A percentile compares a stretch with the other conserved stretches of the same genome.
Conservation (phyloP, 768 basidiomycete species). For the Leccinum uliginosum region DNA sequence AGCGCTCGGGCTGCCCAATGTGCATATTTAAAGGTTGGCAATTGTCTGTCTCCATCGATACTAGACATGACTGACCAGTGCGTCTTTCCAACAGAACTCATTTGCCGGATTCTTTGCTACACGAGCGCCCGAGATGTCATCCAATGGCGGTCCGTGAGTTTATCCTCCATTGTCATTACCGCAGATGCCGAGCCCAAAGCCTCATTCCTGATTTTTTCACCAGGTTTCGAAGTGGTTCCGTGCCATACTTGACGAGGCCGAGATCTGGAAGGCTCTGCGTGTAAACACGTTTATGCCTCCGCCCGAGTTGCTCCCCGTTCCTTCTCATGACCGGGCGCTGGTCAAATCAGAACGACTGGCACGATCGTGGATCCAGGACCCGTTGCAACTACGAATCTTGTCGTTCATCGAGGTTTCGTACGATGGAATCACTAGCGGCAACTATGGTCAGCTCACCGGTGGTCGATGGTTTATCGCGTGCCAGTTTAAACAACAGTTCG, state of each 20-base stretch:
- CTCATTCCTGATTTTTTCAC: background rate
- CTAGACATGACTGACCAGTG: background rate
- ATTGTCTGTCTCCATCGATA: background rate
- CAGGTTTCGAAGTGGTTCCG: slow-evolving; percentile 2
- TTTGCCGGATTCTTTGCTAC: no score
- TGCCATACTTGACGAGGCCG: background rate
- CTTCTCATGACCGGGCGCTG: background rate
- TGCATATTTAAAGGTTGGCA: no score
- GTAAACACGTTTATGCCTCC: background rate
- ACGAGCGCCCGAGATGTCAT: background rate
- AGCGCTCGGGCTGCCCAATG: no score
- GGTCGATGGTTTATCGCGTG: slow-evolving; percentile 4
- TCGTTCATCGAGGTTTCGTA: background rate
- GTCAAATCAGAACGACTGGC: background rate
- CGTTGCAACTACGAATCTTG: background rate
- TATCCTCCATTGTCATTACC: background rate
- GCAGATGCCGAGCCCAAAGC: background rate
- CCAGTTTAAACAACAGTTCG: background rate
- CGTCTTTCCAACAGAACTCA: no score
- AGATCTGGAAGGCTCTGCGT: background rate
- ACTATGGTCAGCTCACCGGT: background rate
- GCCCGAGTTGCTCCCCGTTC: background rate
- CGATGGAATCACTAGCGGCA: background rate
- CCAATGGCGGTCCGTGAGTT: background rate
- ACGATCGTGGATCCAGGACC: background rate